Evolutionary conservation across 139 green algal genomes (phyloP).

Genomic region (Chlamydomonas incerta): DNA sequence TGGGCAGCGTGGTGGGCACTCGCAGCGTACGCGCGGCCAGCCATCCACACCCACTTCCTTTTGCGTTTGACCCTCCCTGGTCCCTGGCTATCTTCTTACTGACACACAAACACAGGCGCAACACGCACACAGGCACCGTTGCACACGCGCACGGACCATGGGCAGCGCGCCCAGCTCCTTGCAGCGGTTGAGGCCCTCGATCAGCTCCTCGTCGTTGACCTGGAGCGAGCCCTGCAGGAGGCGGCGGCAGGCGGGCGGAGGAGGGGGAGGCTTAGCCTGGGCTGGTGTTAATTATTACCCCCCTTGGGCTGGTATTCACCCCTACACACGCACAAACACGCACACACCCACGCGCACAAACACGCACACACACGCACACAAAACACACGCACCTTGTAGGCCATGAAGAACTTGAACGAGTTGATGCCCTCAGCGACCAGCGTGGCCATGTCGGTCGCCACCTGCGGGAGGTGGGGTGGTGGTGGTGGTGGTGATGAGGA

Average conservation of each 20-base stretch:
- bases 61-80: too few relatives aligned
- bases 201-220: constrained; percentile 85
- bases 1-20: too few relatives aligned
- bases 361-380: not conserved
- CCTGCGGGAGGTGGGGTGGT: not conserved
- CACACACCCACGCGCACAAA: not conserved
- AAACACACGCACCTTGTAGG: constrained; percentile 85
- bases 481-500: not conserved
- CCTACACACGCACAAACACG: not conserved
- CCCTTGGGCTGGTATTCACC: too few relatives aligned
- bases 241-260: not conserved
- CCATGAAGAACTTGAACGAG: constrained; percentile 99
- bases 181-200: constrained; percentile 85
- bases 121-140: too few relatives aligned
- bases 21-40: too few relatives aligned
- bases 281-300: too few relatives aligned
- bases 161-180: constrained; percentile 89
- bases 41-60: too few relatives aligned
- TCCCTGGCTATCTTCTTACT: too few relatives aligned
- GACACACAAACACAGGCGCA: too few relatives aligned
- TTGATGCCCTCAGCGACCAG: constrained; percentile 88
- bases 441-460: constrained; percentile 78
- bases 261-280: too few relatives aligned
- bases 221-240: constrained; percentile 68
- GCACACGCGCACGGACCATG: constrained; percentile 61